A percentile compares a stretch with the other conserved stretches of the same genome.
Conservation (phyloP, 441 rosid species). For the Corymbia citriodora region DNA sequence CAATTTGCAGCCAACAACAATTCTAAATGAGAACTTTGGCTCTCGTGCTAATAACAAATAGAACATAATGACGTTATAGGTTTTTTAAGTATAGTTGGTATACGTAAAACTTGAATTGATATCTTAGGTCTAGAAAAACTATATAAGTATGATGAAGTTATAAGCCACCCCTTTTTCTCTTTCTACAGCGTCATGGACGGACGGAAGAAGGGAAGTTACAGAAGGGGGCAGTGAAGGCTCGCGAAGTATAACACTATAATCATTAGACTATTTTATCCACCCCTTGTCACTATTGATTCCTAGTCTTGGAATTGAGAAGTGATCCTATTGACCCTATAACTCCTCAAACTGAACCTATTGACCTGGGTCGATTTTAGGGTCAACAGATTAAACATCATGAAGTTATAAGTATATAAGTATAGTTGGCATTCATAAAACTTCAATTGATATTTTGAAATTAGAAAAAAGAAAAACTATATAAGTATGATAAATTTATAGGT, state of each 20-base stretch:
- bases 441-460: not conserved
- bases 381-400: not conserved
- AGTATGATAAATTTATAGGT: not conserved
- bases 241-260: not conserved
- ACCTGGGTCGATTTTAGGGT: not conserved
- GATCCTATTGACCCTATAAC: not conserved
- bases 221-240: no score
- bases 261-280: not conserved
- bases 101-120: not conserved
- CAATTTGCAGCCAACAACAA: not conserved
- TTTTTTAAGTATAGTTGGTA: not conserved
- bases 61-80: not conserved
- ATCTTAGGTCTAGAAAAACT: not conserved
- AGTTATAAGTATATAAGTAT: not conserved
- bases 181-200: no score
- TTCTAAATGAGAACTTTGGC: not conserved
- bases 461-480: fast-evolving
- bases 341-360: not conserved
- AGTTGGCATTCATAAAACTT: not conserved
- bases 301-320: not conserved
- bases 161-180: no score
- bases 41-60: not conserved
- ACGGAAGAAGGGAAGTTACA: no score
- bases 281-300: not conserved
- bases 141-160: not conserved